These are phyloP conservation scores for Aspergillus pseudoglaucus DNA, from an alignment of 2,329 filamentous ascomycete genomes.

Conservation along the genomic window DNA sequence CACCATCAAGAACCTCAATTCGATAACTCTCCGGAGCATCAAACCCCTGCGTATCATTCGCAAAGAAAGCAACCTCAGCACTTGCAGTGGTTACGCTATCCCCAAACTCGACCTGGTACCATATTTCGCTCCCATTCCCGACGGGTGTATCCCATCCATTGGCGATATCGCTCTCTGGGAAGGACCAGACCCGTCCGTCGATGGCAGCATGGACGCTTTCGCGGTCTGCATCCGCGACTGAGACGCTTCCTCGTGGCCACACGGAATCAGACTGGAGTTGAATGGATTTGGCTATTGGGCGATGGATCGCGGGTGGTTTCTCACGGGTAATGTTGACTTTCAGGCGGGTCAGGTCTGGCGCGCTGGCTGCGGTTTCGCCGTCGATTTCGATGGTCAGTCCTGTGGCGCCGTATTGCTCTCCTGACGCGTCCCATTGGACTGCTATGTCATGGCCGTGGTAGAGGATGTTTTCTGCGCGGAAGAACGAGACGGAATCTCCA, in stretches of 20 bases:
- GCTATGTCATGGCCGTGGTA: slow-evolving; percentile 40
- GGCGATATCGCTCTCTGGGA: slow-evolving; percentile 7
- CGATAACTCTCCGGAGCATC: slow-evolving; percentile 9
- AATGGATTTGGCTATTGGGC: slow-evolving; percentile 11
- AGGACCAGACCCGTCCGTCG: slow-evolving; percentile 16
- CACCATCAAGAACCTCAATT: slow-evolving; percentile 6
- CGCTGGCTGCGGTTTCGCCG: slow-evolving; percentile 6
- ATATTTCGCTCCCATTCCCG: slow-evolving; percentile 13
- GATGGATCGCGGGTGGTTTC: slow-evolving; percentile 3
- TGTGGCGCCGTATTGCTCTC: slow-evolving; percentile 5
- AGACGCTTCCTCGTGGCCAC: slow-evolving; percentile 11
- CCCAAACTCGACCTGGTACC: slow-evolving; percentile 13
- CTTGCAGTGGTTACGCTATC: not conserved
- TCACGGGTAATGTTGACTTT: slow-evolving; percentile 3
- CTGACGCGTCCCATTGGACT: slow-evolving; percentile 35
- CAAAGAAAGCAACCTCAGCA: slow-evolving; percentile 14
- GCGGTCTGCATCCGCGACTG: slow-evolving; percentile 5
- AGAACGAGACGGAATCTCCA: slow-evolving; percentile 28
- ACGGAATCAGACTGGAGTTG: slow-evolving; percentile 6
- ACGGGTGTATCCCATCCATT: slow-evolving; percentile 16
- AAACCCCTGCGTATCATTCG: slow-evolving; percentile 7
- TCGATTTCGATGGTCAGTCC: slow-evolving; percentile 12
- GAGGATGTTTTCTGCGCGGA: slow-evolving; percentile 35
- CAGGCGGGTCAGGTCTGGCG: slow-evolving; percentile 6
- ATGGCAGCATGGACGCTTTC: slow-evolving; percentile 11